Evolutionary conservation across 495 filamentous ascomycete genomes (phyloP).

Genomic region (Glutinoglossum americanum): DNA sequence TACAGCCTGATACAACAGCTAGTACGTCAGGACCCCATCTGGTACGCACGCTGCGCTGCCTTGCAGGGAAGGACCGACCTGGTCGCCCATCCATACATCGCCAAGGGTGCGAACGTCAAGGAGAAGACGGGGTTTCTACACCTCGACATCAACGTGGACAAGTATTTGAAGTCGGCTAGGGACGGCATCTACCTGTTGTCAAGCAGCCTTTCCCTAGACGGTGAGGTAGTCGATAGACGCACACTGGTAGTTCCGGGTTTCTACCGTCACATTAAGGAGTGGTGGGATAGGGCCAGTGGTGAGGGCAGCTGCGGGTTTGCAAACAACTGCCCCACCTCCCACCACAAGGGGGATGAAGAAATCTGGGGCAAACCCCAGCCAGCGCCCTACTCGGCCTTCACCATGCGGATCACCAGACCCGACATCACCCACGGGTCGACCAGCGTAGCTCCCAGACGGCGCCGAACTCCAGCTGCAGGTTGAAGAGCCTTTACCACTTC

Average conservation of each 20-base stretch:
- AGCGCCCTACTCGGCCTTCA: background rate
- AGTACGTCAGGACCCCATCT: background rate
- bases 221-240: background rate
- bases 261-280: background rate
- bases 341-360: background rate
- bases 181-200: background rate
- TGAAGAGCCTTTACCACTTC: too few relatives aligned
- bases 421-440: background rate
- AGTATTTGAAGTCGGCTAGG: background rate
- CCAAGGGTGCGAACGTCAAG: background rate
- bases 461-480: too few relatives aligned
- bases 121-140: background rate
- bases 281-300: too few relatives aligned
- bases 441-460: background rate
- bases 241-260: background rate
- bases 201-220: background rate
- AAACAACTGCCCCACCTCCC: background rate
- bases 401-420: background rate
- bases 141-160: background rate
- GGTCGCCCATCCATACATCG: background rate
- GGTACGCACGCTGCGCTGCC: background rate
- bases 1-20: background rate
- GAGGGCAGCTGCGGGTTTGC: background rate
- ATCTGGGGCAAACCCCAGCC: background rate
- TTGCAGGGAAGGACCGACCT: background rate